Evolutionary conservation across 352 stramenopile species (phyloP), one percentile per base, ranked within the genome.

Genomic region (Pythium phragmitis): DNA sequence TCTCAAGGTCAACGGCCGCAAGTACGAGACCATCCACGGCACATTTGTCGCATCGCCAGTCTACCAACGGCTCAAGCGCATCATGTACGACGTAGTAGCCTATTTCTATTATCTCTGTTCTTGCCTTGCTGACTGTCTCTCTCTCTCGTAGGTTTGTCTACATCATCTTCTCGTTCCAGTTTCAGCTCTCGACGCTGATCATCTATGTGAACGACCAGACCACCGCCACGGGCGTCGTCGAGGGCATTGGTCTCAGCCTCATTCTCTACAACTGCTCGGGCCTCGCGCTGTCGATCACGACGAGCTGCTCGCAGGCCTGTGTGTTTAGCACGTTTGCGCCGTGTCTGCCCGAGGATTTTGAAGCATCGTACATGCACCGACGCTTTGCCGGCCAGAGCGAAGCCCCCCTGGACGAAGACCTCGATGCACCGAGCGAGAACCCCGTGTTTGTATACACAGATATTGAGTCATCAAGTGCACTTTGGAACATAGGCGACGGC

Each of bases 401-500:
- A 21, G 41, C 23, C 8, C 55, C 39, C 34, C 7, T 14, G 2
- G 3, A 48, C 12, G 51, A 36, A n/a, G 47, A 63, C 30, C 21
- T 63, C 7, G 37, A 67, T 7, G 26, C 65, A 1, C 65, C 59
- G 1, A 26, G n/a, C 16, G 28, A 41, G 3, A 60, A 68, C 28
- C 71, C 71, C 11, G 69, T 75, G 26, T 78, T 78, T 64, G 68
- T 78, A 13, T 75, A 65, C 56, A 76, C 71, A 3, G 62, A 68
- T 12, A 68, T 68, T 17, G 50, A 63, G 19, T 63, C 62, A 9
- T 68, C 62, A 1, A 68, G 23, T 9, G 53, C 45, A 9, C 47
- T 68, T 7, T 68, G 62, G 62, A 53, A 45, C 5, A 21, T 37
- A 3, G 13, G 16, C 34, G 19, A 88, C 45, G 70, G 71, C 30